Conservation (phyloP, 2,329 filamentous ascomycete genomes). For the Ambrosiella xylebori region DNA sequence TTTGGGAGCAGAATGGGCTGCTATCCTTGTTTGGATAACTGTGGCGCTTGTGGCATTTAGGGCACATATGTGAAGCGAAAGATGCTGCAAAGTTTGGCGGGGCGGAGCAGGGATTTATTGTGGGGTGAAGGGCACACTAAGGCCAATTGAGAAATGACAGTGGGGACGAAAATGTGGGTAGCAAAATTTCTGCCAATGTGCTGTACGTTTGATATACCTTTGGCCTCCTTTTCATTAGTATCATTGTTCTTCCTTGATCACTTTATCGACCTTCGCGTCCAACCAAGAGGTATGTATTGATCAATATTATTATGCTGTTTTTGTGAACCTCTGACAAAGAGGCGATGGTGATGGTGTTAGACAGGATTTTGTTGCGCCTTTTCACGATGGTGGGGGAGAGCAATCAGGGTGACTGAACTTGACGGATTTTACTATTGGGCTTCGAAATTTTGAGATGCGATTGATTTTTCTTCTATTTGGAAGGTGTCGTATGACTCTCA, state of each 20-base stretch:
- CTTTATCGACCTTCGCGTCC: constrained; percentile 10
- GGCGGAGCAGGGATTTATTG: background rate
- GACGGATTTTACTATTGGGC: background rate
- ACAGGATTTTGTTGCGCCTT: constrained; percentile 19
- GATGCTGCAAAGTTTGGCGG: background rate
- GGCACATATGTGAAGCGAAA: background rate
- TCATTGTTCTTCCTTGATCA: constrained; percentile 7
- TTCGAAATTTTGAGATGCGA: background rate
- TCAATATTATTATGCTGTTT: background rate
- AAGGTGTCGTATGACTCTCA: too few relatives aligned
- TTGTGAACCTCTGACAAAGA: constrained; percentile 14
- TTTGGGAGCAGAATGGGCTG: background rate
- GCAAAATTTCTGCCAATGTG: constrained; percentile 5
- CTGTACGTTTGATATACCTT: constrained; percentile 1
- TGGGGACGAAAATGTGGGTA: constrained; percentile 8
- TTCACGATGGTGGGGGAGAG: constrained; percentile 40
- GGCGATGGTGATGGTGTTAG: constrained; percentile 8
- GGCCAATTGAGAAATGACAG: constrained; percentile 1
- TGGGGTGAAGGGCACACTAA: constrained; percentile 21
- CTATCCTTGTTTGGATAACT: background rate
- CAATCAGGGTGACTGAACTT: constrained; percentile 31
- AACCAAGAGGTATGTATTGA: constrained; percentile 12
- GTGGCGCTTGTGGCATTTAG: constrained; percentile 10
- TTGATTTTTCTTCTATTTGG: background rate
- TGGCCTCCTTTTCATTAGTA: constrained; percentile 10